phyloP scores from a whole-genome alignment of 2,329 filamentous ascomycete genomes.

The Penicillium sp. region DNA sequence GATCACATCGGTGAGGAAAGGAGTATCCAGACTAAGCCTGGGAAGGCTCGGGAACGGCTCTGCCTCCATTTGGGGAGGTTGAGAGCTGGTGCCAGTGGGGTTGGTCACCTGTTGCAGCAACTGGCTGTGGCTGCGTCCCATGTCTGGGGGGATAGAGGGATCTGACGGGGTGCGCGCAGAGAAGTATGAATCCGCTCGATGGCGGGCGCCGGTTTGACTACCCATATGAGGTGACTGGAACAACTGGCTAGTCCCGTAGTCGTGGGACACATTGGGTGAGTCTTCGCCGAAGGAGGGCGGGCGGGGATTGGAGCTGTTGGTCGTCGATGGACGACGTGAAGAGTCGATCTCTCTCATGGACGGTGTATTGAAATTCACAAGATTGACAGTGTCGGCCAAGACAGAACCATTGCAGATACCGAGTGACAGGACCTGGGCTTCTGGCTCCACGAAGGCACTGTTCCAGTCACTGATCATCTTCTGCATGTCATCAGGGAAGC shows the following conservation, averaged over 20 bases:
- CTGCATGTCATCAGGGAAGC: slow-evolving; percentile 61
- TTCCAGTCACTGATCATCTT: slow-evolving; percentile 75
- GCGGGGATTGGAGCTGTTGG: slow-evolving; percentile 52
- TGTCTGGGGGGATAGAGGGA: slow-evolving; percentile 55
- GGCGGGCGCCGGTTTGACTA: slow-evolving; percentile 37
- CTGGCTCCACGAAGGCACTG: slow-evolving; percentile 70
- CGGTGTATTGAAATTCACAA: slow-evolving; percentile 58
- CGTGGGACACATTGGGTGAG: slow-evolving; percentile 60
- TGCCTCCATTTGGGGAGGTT: slow-evolving; percentile 5
- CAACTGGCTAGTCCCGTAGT: slow-evolving; percentile 64
- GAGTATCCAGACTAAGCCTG: slow-evolving; percentile 44
- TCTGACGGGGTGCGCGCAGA: slow-evolving; percentile 50
- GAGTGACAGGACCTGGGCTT: slow-evolving; percentile 66
- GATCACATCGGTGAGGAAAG: slow-evolving; percentile 42
- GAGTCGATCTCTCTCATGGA: slow-evolving; percentile 38
- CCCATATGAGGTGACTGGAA: slow-evolving; percentile 54
- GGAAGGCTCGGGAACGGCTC: slow-evolving; percentile 40
- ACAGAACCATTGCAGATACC: slow-evolving; percentile 71
- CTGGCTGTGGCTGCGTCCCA: slow-evolving; percentile 48
- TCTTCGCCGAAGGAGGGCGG: slow-evolving; percentile 61
- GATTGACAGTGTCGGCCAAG: slow-evolving; percentile 55
- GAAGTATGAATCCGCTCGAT: slow-evolving; percentile 54
- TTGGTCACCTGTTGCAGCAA: slow-evolving; percentile 47
- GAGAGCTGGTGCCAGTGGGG: slow-evolving; percentile 32
- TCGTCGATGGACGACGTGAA: slow-evolving; percentile 48